Base-by-base conservation (phyloP, 805 yeast species). In the Candida piceae region DNA sequence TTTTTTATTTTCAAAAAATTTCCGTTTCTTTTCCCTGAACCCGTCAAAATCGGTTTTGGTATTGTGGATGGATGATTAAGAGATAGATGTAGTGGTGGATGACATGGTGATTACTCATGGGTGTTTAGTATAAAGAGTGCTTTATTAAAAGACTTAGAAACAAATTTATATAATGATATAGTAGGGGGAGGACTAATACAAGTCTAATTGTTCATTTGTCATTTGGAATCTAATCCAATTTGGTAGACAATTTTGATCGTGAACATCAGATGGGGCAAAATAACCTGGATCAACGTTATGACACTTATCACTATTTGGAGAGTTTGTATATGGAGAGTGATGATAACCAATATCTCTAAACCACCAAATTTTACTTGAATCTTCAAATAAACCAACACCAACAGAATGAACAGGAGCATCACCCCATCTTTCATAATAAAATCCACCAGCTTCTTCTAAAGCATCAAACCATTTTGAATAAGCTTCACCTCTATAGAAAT, bases 371-470 rank as follows among this genome's bases (percentile, higher is more conserved):
- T 68, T 62, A 24, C 53, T 49, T 46, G 62, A 66, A 39, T 68
- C 71, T 20, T 72, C 76, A 40, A 72, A 72, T 24, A 72, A 52
- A 1, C 67, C 71, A 29, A 71, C 57, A 1, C 75, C 78, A 39
- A 72, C 52, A 4, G 74, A 66, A 49, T 71, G 77, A 7, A 72
- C 74, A 1, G 78, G 77, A 0, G 77, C 76, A 52, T 72, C 78
- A 4, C 76, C 76, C 77, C 77, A 72, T 39, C 77, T 71, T 69
- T 56, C 87, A 62, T 87, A 87, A 66, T 83, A 87, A 55, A 88
- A 81, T 3, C 94, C 94, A 41, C 94, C 89, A 1, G 79, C 65
- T 30, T 64, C 60, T 55, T 86, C 93, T 43, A 85, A 69, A 51
- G 72, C 65, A 20, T 80, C 78, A 46, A 85, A 83, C 58, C 78